phyloP scores from a whole-genome alignment of 768 basidiomycete species.

The Boletus speciosus region DNA sequence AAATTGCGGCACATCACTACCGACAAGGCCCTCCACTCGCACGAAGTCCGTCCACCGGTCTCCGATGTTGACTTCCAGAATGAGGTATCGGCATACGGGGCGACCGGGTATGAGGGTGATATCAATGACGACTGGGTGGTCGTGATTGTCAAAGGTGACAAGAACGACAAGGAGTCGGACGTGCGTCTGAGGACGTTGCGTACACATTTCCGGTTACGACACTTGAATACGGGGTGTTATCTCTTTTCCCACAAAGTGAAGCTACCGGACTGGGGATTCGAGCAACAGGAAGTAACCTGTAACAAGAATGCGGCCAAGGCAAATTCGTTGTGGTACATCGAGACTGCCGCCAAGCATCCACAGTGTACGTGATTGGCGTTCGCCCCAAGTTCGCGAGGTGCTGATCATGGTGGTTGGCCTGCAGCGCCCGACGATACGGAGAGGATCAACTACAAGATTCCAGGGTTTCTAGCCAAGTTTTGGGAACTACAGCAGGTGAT shows the following conservation, averaged over 20 bases:
- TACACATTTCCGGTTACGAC: conserved; percentile 79
- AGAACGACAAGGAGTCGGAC: conserved; percentile 58
- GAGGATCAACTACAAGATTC: conserved; percentile 88
- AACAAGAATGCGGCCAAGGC: conserved; percentile 91
- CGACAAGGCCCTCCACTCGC: conserved; percentile 87
- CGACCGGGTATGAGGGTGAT: conserved; percentile 81
- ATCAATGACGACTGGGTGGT: conserved; percentile 92
- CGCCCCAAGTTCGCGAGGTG: background rate
- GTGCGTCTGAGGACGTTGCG: conserved; percentile 76
- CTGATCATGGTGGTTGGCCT: background rate
- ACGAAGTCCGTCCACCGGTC: conserved; percentile 91
- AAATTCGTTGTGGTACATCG: conserved; percentile 93
- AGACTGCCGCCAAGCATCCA: conserved; percentile 71
- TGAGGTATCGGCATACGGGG: conserved; percentile 93
- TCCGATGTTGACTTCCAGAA: conserved; percentile 99
- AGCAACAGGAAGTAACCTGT: conserved; percentile 99
- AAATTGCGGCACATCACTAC: conserved; percentile 79
- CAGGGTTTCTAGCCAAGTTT: conserved; percentile 89
- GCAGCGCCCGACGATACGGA: conserved; percentile 67
- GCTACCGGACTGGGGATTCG: conserved; percentile 94
- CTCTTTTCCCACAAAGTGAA: conserved; percentile 98
- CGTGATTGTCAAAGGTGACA: conserved; percentile 73
- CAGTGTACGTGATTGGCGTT: conserved; percentile 48
- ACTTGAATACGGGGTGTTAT: conserved; percentile 89
- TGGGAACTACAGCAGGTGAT: conserved; percentile 88